Base-by-base conservation (phyloP, 345 rosid genomes). In the Rhizophora mangle region DNA sequence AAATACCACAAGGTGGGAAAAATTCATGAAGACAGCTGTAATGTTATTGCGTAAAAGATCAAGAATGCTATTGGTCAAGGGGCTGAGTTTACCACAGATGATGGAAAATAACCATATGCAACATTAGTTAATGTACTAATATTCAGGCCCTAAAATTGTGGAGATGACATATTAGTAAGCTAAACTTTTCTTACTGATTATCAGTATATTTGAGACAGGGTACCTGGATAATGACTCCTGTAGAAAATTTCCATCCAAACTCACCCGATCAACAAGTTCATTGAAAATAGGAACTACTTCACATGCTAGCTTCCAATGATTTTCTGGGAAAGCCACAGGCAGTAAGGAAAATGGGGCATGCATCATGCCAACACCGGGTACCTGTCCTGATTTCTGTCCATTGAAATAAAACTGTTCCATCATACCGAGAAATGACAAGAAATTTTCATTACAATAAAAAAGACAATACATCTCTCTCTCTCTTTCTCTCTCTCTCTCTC, bases 321-420 rank as follows among this genome's bases (percentile, higher is more conserved):
- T 70, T 74, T 89, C 86, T 0, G 96, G 99, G 78, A 95, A 95
- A 64, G 83, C 61, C 43, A 68, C 67, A 11, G 99, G 99, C 72
- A 95, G 68, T 76, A 95, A 80, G 1, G 99, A 81, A 80, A 95
- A 73, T 4, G 98, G 99, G 29, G 97, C 96, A 71, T 95, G 99
- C 37, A 82, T 80, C 91, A 92, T 65, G 39, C 99, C 98, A n/a
- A 92, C 93, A 34, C 99, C 99, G 43, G 99, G 98, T 63, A 87
- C 82, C 69, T 61, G 78, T 60, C 97, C 99, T 64, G 99, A 95
- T 78, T 84, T 84, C 99, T 95, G 78, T 55, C 60, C 69, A 74
- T 55, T 21, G 49, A 53, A 70, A 49, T 24, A 37, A 59, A 51
- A 1, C 54, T 60, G 27, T 75, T 26, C 57, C 22, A 10, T 55